Conservation (phyloP, 2,329 filamentous ascomycete species). For the Daldinia sp. region DNA sequence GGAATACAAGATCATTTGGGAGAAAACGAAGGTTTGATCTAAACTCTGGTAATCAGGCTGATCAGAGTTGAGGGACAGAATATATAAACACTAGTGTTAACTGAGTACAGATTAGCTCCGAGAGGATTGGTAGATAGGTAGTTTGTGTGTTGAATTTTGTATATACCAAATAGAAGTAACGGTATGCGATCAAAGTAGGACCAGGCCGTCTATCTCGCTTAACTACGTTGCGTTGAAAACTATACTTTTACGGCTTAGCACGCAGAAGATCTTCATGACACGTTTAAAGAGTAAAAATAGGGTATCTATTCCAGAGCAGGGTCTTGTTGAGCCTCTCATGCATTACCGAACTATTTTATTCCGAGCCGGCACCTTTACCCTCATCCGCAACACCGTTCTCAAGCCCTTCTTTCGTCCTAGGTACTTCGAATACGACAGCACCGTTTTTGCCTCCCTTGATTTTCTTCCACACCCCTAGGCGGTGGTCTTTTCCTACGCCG, state of each 20-base stretch:
- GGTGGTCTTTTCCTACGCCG: conserved; percentile 86
- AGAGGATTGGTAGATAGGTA: not conserved
- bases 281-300: conserved; percentile 22
- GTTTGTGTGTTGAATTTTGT: not conserved
- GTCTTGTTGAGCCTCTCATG: conserved; percentile 15
- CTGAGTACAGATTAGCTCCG: not conserved
- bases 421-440: conserved; percentile 86
- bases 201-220: too few relatives aligned
- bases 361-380: too few relatives aligned
- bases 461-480: conserved; percentile 83
- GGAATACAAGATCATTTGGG: conserved; percentile 82
- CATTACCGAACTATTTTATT: conserved; percentile 13
- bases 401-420: conserved; percentile 51
- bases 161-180: not conserved
- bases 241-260: not conserved
- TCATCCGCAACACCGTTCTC: conserved; percentile 13
- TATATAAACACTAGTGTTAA: not conserved
- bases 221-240: not conserved
- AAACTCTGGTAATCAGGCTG: not conserved
- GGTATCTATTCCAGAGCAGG: conserved; percentile 34
- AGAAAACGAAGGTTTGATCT: conserved; percentile 63
- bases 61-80: not conserved
- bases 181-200: not conserved
- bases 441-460: conserved; percentile 75
- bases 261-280: not conserved